Evolutionary conservation across 2,329 filamentous ascomycete species (phyloP).

Genomic region (Penicillium sp.): DNA sequence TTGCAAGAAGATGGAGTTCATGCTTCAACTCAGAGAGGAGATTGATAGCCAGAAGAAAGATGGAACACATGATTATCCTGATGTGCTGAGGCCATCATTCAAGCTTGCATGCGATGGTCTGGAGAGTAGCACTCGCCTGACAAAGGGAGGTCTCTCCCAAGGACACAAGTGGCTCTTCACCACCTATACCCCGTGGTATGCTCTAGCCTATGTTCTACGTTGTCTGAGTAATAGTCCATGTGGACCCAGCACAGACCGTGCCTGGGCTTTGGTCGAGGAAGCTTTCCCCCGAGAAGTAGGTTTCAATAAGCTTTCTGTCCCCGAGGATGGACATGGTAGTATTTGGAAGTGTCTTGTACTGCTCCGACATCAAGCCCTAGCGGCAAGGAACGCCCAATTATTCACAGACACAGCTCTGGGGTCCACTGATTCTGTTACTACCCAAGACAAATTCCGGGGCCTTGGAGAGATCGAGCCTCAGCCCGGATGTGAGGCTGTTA

Average conservation of each 20-base stretch:
- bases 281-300: slow-evolving; percentile 13
- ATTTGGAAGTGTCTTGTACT: slow-evolving; percentile 15
- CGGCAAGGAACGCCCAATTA: not conserved
- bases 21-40: slow-evolving; percentile 17
- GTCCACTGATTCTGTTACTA: not conserved
- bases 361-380: slow-evolving; percentile 13
- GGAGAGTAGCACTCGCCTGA: slow-evolving; percentile 11
- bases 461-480: not conserved
- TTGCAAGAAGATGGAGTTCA: slow-evolving; percentile 17
- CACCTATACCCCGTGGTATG: slow-evolving; percentile 23
- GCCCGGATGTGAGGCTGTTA: not conserved
- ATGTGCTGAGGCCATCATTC: slow-evolving; percentile 15
- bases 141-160: slow-evolving; percentile 10
- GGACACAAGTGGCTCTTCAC: slow-evolving; percentile 21
- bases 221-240: slow-evolving; percentile 15
- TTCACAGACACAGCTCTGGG: no score
- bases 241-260: slow-evolving; percentile 13
- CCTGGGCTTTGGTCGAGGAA: slow-evolving; percentile 14
- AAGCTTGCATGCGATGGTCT: slow-evolving; percentile 17
- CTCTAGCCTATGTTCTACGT: slow-evolving; percentile 22
- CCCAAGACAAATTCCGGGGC: not conserved
- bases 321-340: slow-evolving; percentile 9
- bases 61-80: not conserved
- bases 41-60: slow-evolving; percentile 12
- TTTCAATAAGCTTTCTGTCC: not conserved